A percentile compares a stretch with the other conserved stretches of the same genome.
Evolutionary conservation across 345 rosid genomes (phyloP).

Genomic region (Linum usitatissimum): DNA sequence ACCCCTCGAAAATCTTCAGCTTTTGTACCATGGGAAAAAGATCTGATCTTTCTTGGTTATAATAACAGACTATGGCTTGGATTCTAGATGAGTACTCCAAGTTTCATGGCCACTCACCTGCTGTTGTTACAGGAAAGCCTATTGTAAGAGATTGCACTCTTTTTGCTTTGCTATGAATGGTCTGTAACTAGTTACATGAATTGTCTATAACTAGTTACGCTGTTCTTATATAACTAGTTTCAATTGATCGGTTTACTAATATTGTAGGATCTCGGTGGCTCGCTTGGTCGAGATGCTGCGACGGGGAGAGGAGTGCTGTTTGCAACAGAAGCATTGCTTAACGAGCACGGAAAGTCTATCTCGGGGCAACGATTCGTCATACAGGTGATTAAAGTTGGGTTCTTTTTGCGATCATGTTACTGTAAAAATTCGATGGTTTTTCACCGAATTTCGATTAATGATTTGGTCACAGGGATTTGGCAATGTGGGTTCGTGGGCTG

Average conservation of each 20-base stretch:
- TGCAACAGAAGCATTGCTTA: slow-evolving; percentile 19
- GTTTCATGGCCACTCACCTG: slow-evolving; percentile 91
- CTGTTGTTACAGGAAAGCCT: slow-evolving; percentile 89
- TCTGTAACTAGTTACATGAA: too few relatives aligned
- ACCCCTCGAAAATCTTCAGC: background rate
- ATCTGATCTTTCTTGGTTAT: slow-evolving; percentile 1
- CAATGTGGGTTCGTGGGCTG: slow-evolving; percentile 19
- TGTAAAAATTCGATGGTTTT: background rate
- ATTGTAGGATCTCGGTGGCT: slow-evolving; percentile 21
- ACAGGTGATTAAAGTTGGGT: slow-evolving; percentile 7
- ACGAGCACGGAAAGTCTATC: slow-evolving; percentile 16
- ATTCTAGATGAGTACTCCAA: slow-evolving; percentile 94
- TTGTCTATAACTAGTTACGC: too few relatives aligned
- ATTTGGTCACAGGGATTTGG: slow-evolving; percentile 12
- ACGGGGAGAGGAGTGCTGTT: slow-evolving; percentile 17
- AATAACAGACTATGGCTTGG: slow-evolving; percentile 92
- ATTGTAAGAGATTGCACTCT: slow-evolving; percentile 35
- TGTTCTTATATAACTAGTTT: background rate
- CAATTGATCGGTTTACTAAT: background rate
- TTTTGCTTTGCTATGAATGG: background rate
- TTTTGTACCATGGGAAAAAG: background rate
- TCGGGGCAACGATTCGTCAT: slow-evolving; percentile 8
- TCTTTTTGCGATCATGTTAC: too few relatives aligned
- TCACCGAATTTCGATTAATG: background rate
- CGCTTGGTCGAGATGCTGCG: slow-evolving; percentile 20